phyloP scores from a whole-genome alignment of 2,329 filamentous ascomycete species.

The Samsoniella hepiali region DNA sequence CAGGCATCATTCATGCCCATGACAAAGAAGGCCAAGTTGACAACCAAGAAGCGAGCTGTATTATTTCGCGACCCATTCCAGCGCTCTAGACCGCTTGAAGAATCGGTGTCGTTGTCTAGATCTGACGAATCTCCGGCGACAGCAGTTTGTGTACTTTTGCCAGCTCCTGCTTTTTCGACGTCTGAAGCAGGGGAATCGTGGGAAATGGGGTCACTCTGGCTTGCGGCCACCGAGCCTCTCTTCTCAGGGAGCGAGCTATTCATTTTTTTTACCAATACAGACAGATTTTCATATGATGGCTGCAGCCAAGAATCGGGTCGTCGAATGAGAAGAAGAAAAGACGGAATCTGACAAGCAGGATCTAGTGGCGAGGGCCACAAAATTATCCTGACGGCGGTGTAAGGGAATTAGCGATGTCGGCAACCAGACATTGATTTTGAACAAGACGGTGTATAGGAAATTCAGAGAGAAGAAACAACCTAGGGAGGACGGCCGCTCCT shows the following conservation, averaged over 20 bases:
- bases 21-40: slow-evolving; percentile 60
- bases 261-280: not conserved
- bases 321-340: not conserved
- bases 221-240: not conserved
- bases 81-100: slow-evolving; percentile 36
- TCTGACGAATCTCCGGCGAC: slow-evolving; percentile 12
- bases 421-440: not conserved
- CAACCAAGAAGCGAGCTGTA: slow-evolving; percentile 54
- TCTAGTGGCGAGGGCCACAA: not conserved
- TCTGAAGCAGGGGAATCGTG: not conserved
- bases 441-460: not conserved
- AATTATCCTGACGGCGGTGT: not conserved
- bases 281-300: not conserved
- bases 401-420: not conserved
- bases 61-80: slow-evolving; percentile 65
- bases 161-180: slow-evolving; percentile 1
- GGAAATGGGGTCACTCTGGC: not conserved
- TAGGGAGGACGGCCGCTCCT: not conserved
- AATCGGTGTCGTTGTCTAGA: slow-evolving; percentile 2
- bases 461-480: not conserved
- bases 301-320: not conserved
- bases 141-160: slow-evolving; percentile 8
- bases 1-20: slow-evolving; percentile 69
- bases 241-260: not conserved
- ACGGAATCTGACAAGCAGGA: not conserved